These are phyloP conservation scores for Cicer cuneatum DNA, from an alignment of 306 rosid genomes.

Conservation along the genomic window DNA sequence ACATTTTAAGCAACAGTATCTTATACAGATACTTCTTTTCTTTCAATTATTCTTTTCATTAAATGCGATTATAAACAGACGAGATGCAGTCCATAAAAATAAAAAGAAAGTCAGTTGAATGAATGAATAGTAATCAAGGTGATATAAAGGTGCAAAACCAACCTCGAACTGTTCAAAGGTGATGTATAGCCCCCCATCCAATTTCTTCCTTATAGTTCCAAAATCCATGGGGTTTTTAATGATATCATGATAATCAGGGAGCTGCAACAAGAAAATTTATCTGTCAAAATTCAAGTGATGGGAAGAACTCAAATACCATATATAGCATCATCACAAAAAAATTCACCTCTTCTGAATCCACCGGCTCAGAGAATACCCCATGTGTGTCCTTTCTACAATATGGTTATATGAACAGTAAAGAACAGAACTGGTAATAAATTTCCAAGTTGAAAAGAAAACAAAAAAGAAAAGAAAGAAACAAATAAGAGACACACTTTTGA, in stretches of 20 bases:
- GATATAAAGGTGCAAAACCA: constrained; percentile 41
- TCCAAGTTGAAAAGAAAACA: constrained; percentile 34
- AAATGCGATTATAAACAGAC: not conserved
- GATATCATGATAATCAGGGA: constrained; percentile 88
- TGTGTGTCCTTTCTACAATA: constrained; percentile 90
- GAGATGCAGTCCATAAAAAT: not conserved
- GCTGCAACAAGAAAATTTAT: constrained; percentile 56
- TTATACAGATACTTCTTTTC: not conserved
- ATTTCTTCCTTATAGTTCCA: constrained; percentile 76
- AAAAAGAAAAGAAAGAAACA: constrained; percentile 31
- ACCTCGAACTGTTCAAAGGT: constrained; percentile 89
- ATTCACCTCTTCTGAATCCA: constrained; percentile 88
- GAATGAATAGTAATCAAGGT: constrained; percentile 21
- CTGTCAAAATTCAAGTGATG: constrained; percentile 37
- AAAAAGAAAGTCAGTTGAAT: not conserved
- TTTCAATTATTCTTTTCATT: not conserved
- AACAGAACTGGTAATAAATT: constrained; percentile 46
- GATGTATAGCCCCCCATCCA: constrained; percentile 69
- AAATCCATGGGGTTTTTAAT: constrained; percentile 89
- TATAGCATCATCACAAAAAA: constrained; percentile 32
- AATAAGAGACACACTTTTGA: constrained; percentile 78
- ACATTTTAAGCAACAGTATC: constrained; percentile 31
- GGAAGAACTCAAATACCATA: constrained; percentile 6
- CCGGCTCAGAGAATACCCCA: constrained; percentile 93
- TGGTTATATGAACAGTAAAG: constrained; percentile 40